Base-by-base conservation (phyloP, 2,329 filamentous ascomycete genomes). In the Orbilia brochopaga region DNA sequence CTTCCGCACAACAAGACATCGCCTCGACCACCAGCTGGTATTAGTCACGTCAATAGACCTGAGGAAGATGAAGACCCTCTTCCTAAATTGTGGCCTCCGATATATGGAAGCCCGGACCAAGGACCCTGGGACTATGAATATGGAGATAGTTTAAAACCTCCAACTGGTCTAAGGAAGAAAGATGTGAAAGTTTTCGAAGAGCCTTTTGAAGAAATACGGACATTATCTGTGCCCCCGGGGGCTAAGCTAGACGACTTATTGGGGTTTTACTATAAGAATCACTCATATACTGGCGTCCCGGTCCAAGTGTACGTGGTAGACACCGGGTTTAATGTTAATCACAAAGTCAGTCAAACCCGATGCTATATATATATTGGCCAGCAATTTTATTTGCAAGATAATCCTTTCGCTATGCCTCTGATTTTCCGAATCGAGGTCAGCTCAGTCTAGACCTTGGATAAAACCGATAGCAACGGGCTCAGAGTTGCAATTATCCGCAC, bases 121-220 rank as follows among this genome's bases (percentile, higher is more conserved):
- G n/a, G n/a, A n/a, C n/a, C n/a, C n/a, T n/a, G n/a, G 5, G 21
- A 15, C 23, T 19, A 15, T 27, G 23, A 32, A 32, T n/a, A n/a
- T n/a, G n/a, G n/a, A n/a, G n/a, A n/a, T n/a, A n/a, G n/a, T n/a
- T n/a, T n/a, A n/a, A n/a, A n/a, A n/a, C n/a, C n/a, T n/a, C n/a
- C n/a, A n/a, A n/a, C n/a, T n/a, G n/a, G n/a, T n/a, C n/a, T n/a
- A n/a, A n/a, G n/a, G n/a, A n/a, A n/a, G n/a, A 7, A 30, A 4
- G 15, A 10, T 19, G 51, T 64, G 1, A 51, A 64, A 19, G 51
- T 51, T 35, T 50, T 21, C 0, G 51, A 48, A 11, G 60, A 64
- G 30, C 60, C 60, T 17, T 64, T 64, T 10, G 35, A 64, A 7
- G 60, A 64, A 24, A 7, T 64, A 24, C 60, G 37, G 46, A 64